phyloP scores from a whole-genome alignment of 805 yeast genomes.

The Schizosaccharomyces octosporus region DNA sequence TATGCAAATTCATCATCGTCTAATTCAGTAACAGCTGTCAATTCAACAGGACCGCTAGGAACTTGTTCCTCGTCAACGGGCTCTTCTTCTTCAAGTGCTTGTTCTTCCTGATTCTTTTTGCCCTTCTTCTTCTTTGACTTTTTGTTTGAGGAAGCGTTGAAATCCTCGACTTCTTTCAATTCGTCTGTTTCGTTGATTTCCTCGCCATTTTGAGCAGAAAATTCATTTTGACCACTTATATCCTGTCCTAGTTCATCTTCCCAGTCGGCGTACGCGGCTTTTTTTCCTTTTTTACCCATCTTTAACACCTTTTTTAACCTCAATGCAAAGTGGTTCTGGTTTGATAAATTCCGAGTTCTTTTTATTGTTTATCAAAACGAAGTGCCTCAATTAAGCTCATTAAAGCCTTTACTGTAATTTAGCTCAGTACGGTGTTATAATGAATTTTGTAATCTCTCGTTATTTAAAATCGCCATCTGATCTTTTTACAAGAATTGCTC shows the following conservation, averaged over 20 bases:
- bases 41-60: not conserved
- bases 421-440: no score
- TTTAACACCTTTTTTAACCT: not conserved
- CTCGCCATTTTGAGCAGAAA: not conserved
- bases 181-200: not conserved
- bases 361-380: no score
- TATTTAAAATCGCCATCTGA: no score
- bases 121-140: conserved; percentile 1
- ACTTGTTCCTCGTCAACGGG: not conserved
- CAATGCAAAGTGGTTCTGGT: not conserved
- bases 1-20: conserved; percentile 1
- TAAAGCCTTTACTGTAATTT: no score
- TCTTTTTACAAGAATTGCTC: no score
- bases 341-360: not conserved
- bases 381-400: no score
- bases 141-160: not conserved
- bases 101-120: not conserved
- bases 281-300: conserved; percentile 1
- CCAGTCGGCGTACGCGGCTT: conserved; percentile 1
- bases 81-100: not conserved
- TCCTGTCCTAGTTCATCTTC: conserved; percentile 1
- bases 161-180: not conserved
- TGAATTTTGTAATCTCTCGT: no score
- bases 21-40: not conserved
- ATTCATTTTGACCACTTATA: conserved; percentile 1